Percentiles rank a stretch among this genome's conserved stretches.
phyloP scores from a whole-genome alignment of 495 filamentous ascomycete species.

The Penicillium coprophilum region DNA sequence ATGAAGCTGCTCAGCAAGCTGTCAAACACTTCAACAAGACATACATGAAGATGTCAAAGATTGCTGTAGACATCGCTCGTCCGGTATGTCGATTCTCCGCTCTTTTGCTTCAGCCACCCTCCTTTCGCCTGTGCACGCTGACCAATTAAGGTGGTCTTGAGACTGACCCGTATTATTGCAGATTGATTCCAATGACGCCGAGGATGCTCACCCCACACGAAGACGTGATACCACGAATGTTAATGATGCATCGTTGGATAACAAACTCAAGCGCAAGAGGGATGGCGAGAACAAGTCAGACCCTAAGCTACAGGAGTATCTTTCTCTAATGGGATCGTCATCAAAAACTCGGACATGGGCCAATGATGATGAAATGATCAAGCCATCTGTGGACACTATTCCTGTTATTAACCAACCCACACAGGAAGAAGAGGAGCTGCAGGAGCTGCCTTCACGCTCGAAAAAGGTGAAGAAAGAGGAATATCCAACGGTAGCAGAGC shows the following conservation, averaged over 20 bases:
- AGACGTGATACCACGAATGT: slow-evolving; percentile 32
- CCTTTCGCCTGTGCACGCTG: slow-evolving; percentile 40
- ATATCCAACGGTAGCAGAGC: slow-evolving; percentile 6
- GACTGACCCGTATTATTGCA: slow-evolving; percentile 45
- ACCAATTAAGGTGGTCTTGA: slow-evolving; percentile 48
- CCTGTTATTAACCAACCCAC: slow-evolving; percentile 24
- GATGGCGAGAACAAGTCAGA: slow-evolving; percentile 54
- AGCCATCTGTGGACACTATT: slow-evolving; percentile 25
- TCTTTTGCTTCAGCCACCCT: slow-evolving; percentile 14
- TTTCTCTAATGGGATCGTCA: slow-evolving; percentile 74
- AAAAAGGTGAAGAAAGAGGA: slow-evolving; percentile 42
- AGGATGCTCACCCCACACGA: slow-evolving; percentile 35
- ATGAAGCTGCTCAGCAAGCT: slow-evolving; percentile 74
- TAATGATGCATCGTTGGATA: slow-evolving; percentile 22
- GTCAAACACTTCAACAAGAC: slow-evolving; percentile 93
- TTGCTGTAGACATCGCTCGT: slow-evolving; percentile 84
- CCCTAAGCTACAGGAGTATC: slow-evolving; percentile 80
- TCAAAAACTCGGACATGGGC: slow-evolving; percentile 68
- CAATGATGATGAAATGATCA: slow-evolving; percentile 53
- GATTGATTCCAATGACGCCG: slow-evolving; percentile 42
- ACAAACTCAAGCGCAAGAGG: slow-evolving; percentile 57
- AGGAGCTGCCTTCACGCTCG: slow-evolving; percentile 45
- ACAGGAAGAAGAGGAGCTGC: slow-evolving; percentile 28
- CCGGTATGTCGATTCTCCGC: slow-evolving; percentile 57
- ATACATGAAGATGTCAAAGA: slow-evolving; percentile 96